These are phyloP conservation scores for Raffaelea arxii DNA, from an alignment of 2,329 filamentous ascomycete genomes.

Conservation along the genomic window DNA sequence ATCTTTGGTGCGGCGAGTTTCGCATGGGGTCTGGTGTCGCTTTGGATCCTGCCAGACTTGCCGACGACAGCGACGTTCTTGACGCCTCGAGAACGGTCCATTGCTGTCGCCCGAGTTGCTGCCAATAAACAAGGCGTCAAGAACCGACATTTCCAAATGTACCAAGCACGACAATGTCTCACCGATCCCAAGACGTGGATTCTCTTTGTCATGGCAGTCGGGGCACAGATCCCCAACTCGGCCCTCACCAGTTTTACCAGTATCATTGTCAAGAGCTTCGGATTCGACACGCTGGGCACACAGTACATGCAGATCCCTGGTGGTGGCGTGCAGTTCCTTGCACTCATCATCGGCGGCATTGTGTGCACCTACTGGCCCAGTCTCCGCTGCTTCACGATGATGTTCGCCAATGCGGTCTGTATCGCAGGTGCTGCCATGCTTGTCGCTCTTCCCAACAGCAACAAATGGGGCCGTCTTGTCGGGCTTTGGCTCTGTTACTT, in stretches of 20 bases:
- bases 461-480: slow-evolving; percentile 42
- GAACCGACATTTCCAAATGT: slow-evolving; percentile 15
- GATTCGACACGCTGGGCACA: slow-evolving; percentile 18
- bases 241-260: slow-evolving; percentile 25
- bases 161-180: slow-evolving; percentile 17
- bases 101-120: slow-evolving; percentile 42
- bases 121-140: slow-evolving; percentile 16
- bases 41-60: slow-evolving; percentile 33
- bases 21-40: slow-evolving; percentile 26
- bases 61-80: slow-evolving; percentile 55
- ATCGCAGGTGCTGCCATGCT: slow-evolving; percentile 42
- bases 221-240: slow-evolving; percentile 21
- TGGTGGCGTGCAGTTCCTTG: slow-evolving; percentile 45
- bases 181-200: slow-evolving; percentile 50
- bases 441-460: slow-evolving; percentile 29
- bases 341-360: slow-evolving; percentile 38
- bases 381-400: slow-evolving; percentile 44
- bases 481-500: slow-evolving; percentile 38
- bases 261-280: slow-evolving; percentile 23
- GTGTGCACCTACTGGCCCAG: slow-evolving; percentile 44
- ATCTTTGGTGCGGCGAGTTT: slow-evolving; percentile 11
- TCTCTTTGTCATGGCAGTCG: slow-evolving; percentile 32
- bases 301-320: slow-evolving; percentile 44
- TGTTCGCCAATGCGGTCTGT: slow-evolving; percentile 43
- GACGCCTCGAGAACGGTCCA: slow-evolving; percentile 40